Evolutionary conservation across 495 filamentous ascomycete species (phyloP).

Genomic region (Aspergillus cavernicola): DNA sequence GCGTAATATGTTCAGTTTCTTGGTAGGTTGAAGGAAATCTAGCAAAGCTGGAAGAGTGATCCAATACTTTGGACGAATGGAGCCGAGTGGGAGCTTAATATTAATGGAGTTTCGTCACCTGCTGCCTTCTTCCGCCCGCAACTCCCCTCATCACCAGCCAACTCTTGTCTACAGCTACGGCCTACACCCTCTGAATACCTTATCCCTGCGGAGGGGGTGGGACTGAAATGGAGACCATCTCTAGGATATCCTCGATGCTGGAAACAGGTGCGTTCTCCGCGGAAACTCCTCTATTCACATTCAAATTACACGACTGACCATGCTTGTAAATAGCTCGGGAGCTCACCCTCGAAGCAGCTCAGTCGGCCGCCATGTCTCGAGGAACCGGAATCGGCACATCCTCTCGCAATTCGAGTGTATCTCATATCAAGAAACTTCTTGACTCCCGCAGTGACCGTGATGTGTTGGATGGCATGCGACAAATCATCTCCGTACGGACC

Average conservation of each 20-base stretch:
- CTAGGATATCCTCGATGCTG: slow-evolving; percentile 84
- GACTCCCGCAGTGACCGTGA: slow-evolving; percentile 93
- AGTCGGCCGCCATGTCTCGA: slow-evolving; percentile 59
- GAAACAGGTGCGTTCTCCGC: slow-evolving; percentile 67
- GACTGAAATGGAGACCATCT: slow-evolving; percentile 85
- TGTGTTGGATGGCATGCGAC: slow-evolving; percentile 84
- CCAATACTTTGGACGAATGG: slow-evolving; percentile 1
- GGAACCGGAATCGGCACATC: slow-evolving; percentile 38
- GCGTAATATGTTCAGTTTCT: background rate
- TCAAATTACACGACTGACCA: slow-evolving; percentile 14
- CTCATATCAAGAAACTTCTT: slow-evolving; percentile 87
- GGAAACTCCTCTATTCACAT: background rate
- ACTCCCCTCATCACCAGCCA: slow-evolving; percentile 16
- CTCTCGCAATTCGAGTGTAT: slow-evolving; percentile 43
- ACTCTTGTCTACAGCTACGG: slow-evolving; percentile 11
- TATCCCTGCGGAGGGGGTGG: slow-evolving; percentile 19
- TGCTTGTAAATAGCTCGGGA: slow-evolving; percentile 67
- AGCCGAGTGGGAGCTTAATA: background rate
- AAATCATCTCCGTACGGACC: slow-evolving; percentile 74
- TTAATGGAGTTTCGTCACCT: slow-evolving; percentile 17
- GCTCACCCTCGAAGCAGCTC: slow-evolving; percentile 93
- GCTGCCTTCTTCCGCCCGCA: slow-evolving; percentile 11
- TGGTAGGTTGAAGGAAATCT: background rate
- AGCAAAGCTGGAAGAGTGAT: background rate
- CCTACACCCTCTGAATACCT: background rate